These are phyloP conservation scores for Lactuca saligna DNA, from an alignment of 129 eudicot genomes.

Conservation along the genomic window DNA sequence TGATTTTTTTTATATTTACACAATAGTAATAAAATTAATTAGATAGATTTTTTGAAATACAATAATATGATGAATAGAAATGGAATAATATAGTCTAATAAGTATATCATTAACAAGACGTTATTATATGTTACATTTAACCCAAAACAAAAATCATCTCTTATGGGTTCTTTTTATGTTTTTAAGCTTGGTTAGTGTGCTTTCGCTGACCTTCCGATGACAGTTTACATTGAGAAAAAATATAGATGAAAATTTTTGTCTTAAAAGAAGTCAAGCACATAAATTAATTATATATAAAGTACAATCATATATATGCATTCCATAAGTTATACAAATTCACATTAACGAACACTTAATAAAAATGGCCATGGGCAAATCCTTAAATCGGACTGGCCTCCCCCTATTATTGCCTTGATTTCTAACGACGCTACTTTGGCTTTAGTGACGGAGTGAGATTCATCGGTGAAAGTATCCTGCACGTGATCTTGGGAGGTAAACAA, in stretches of 20 bases:
- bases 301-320: slow-evolving; percentile 24
- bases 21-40: too few relatives aligned
- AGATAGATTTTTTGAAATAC: too few relatives aligned
- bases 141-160: too few relatives aligned
- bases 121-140: too few relatives aligned
- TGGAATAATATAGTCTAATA: too few relatives aligned
- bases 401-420: slow-evolving; percentile 1
- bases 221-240: not conserved
- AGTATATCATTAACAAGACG: too few relatives aligned
- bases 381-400: not conserved
- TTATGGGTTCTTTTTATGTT: too few relatives aligned
- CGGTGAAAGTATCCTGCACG: slow-evolving; percentile 5
- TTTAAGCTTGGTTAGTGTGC: too few relatives aligned
- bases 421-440: not conserved
- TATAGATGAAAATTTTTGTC: not conserved
- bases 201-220: too few relatives aligned
- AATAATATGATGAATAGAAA: too few relatives aligned
- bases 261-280: not conserved
- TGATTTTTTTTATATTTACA: too few relatives aligned
- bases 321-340: slow-evolving; percentile 10
- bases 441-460: slow-evolving; percentile 1
- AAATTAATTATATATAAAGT: slow-evolving; percentile 3
- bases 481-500: slow-evolving; percentile 57
- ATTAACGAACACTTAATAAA: not conserved
- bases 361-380: slow-evolving; percentile 10